Conservation (phyloP, 768 basidiomycete species). For the Podaxis sp. region DNA sequence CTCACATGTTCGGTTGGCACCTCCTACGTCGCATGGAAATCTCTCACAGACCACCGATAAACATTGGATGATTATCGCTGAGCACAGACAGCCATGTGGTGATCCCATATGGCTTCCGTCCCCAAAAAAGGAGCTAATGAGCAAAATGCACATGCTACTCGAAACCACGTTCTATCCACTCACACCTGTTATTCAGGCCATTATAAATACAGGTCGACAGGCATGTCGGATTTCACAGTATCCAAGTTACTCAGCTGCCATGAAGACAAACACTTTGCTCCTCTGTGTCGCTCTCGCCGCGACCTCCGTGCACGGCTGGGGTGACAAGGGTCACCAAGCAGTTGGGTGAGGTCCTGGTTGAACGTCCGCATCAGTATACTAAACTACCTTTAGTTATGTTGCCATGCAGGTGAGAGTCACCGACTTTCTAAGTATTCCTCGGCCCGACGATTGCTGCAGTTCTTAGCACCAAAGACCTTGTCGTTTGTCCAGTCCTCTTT, state of each 20-base stretch:
- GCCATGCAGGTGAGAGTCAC: constrained; percentile 33
- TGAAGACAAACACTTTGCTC: not conserved
- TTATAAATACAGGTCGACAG: not conserved
- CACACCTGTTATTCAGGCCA: not conserved
- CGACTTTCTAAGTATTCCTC: not conserved
- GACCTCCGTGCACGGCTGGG: constrained; percentile 31
- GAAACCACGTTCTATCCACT: not conserved
- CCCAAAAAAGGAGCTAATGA: not conserved
- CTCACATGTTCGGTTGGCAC: not conserved
- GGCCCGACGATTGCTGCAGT: constrained; percentile 25
- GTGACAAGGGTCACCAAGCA: constrained; percentile 37
- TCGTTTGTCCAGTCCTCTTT: constrained; percentile 42
- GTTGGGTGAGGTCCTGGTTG: constrained; percentile 29
- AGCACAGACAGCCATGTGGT: not conserved
- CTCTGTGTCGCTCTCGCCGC: constrained; percentile 10
- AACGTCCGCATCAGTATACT: not conserved
- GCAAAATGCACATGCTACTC: not conserved
- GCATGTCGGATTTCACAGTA: not conserved
- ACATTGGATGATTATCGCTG: not conserved
- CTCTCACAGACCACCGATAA: not conserved
- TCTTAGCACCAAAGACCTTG: constrained; percentile 43
- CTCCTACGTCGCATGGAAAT: not conserved
- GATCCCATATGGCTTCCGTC: not conserved
- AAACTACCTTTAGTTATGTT: constrained; percentile 24
- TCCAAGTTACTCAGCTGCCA: not conserved